Evolutionary conservation across 441 rosid species (phyloP).

Genomic region (Breynia disticha): DNA sequence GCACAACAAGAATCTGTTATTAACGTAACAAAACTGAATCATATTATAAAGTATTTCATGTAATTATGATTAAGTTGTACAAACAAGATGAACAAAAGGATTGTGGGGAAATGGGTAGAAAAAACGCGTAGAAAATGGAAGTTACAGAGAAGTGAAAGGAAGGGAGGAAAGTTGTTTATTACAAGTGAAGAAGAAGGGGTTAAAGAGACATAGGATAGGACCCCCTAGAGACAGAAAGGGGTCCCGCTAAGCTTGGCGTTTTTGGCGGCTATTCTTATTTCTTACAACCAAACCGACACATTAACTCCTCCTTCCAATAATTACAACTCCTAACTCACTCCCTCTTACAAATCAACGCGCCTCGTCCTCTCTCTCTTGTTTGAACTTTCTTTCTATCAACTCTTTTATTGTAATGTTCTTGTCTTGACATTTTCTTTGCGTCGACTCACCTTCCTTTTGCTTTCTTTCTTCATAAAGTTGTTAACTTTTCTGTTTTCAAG

Average conservation of each 20-base stretch:
- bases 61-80: background rate
- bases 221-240: background rate
- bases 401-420: too few species aligned
- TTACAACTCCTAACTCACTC: slow-evolving; percentile 12
- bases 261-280: slow-evolving; percentile 32
- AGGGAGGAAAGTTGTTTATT: too few species aligned
- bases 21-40: too few species aligned
- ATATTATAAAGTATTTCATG: too few species aligned
- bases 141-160: too few species aligned
- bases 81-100: background rate
- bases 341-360: background rate
- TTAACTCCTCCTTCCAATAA: background rate
- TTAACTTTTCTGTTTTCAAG: background rate
- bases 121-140: background rate
- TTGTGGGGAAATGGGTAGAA: background rate
- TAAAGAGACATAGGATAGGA: background rate
- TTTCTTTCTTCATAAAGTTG: background rate
- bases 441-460: background rate
- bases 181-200: too few species aligned
- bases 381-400: background rate
- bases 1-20: too few species aligned
- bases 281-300: slow-evolving; percentile 20
- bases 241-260: slow-evolving; percentile 32
- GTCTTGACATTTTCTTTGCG: too few species aligned
- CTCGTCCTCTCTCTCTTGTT: slow-evolving; percentile 12